Evolutionary conservation across 2,329 filamentous ascomycete species (phyloP), one percentile per base, ranked within the genome.

Genomic region (Pseudogymnoascus sp.): DNA sequence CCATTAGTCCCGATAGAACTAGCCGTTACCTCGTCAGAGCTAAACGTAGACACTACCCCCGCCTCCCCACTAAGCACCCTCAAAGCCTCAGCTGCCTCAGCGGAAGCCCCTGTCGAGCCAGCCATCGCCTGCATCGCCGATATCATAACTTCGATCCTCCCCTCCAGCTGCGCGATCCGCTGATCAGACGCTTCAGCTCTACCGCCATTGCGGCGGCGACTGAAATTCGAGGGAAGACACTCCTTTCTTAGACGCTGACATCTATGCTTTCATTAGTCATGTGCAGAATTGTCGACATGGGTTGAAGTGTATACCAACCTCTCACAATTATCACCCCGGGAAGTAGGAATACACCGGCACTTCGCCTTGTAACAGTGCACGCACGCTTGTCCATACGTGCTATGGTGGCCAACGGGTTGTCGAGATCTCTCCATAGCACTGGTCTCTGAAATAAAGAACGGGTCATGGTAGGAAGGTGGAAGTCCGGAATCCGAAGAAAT

Each of bases 141-240:
- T 22, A 74, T 61, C n/a, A 75, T 59, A 7, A 60, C 68, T 25
- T 72, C 69, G 58, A 75, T 67, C 58, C 69, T 72, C 59, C 67
- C 67, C 64, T 76, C 74, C 12, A 75, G 68, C 18, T 70, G 66
- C 39, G 72, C 68, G 38, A 75, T 74, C 35, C 70, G 69, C n/a
- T 59, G 64, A 57, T 69, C 66, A 1, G 72, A 71, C 43, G 67
- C 68, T 60, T 69, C 65, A 7, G 63, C 64, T 53, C 65, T 66
- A 15, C 69, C 65, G 14, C 60, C 62, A 64, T 67, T 68, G 15
- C 71, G 69, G 58, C 66, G 69, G 60, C 73, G 73, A 63, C 69
- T 57, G 22, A 71, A 71, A 15, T 73, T 70, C 33, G 73, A 72
- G 33, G 71, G 68, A 58, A 70, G 65, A 60, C 74, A 75, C 6